These are phyloP conservation scores for Pterocarpus macrocarpus DNA, from an alignment of 306 rosid species.

Conservation along the genomic window DNA sequence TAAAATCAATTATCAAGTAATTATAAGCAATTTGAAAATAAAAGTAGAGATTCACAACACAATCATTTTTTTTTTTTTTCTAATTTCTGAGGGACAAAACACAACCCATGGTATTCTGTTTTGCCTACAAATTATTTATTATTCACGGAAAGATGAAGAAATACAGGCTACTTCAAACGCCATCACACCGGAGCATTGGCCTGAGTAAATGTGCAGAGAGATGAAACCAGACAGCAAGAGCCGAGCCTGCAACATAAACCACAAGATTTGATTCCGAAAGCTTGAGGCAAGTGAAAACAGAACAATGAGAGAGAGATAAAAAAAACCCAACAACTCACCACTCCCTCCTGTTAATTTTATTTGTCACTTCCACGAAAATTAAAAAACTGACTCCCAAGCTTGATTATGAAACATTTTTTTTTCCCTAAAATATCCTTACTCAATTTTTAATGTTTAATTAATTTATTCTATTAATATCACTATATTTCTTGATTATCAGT, in stretches of 20 bases:
- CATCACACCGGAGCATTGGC: background rate
- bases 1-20: background rate
- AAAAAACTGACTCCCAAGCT: too few relatives aligned
- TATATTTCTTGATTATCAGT: too few relatives aligned
- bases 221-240: conserved; percentile 1
- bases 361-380: too few relatives aligned
- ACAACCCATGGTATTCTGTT: conserved; percentile 18
- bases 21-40: background rate
- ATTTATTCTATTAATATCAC: too few relatives aligned
- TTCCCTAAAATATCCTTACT: too few relatives aligned
- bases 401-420: too few relatives aligned
- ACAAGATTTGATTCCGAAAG: conserved; percentile 11
- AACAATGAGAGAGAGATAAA: background rate
- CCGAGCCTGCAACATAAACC: conserved; percentile 39
- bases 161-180: conserved; percentile 1
- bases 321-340: too few relatives aligned
- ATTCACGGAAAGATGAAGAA: conserved; percentile 3
- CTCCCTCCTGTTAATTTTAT: too few relatives aligned
- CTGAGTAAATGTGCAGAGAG: background rate
- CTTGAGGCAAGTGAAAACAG: background rate
- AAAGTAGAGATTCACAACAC: background rate
- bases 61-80: background rate
- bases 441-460: too few relatives aligned
- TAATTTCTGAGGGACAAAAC: background rate
- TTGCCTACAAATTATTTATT: conserved; percentile 36